Conservation (phyloP, 345 rosid species). For the Sisymbrium altissimum region DNA sequence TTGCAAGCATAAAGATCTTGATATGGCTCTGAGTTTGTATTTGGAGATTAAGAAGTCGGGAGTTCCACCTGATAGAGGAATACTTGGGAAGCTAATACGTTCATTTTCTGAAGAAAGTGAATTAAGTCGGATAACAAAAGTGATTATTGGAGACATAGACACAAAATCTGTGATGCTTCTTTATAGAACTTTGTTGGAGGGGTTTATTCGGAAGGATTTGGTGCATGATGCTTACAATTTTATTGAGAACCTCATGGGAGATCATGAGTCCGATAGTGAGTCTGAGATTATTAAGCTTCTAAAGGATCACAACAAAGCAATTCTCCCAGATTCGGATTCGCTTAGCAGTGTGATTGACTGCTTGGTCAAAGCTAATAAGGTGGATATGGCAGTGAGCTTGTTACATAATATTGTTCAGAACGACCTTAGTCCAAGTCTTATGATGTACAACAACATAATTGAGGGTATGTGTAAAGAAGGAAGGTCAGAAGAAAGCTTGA, state of each 20-base stretch:
- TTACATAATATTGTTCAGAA: conserved; percentile 48
- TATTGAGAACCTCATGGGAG: conserved; percentile 43
- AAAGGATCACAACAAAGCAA: conserved; percentile 31
- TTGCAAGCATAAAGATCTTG: conserved; percentile 48
- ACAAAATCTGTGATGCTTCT: conserved; percentile 44
- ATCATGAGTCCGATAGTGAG: conserved; percentile 20
- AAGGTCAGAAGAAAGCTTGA: conserved; percentile 59
- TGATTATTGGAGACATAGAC: conserved; percentile 44
- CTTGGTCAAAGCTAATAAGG: conserved; percentile 44
- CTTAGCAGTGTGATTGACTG: conserved; percentile 50
- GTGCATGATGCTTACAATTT: conserved; percentile 54
- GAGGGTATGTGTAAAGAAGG: conserved; percentile 60
- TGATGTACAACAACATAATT: conserved; percentile 54
- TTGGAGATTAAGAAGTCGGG: conserved; percentile 56
- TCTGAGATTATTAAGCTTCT: conserved; percentile 35
- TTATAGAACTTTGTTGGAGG: conserved; percentile 45
- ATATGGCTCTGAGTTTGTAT: conserved; percentile 55
- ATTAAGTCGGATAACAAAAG: conserved; percentile 37
- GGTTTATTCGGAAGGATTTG: conserved; percentile 36
- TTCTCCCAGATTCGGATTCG: conserved; percentile 41
- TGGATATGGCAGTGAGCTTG: conserved; percentile 62
- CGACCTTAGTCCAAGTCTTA: conserved; percentile 41
- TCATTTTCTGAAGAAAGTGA: conserved; percentile 53
- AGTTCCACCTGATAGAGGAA: conserved; percentile 49
- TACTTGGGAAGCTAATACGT: conserved; percentile 55